Evolutionary conservation across 441 rosid genomes (phyloP).

Genomic region (Pelargonium citronellum): DNA sequence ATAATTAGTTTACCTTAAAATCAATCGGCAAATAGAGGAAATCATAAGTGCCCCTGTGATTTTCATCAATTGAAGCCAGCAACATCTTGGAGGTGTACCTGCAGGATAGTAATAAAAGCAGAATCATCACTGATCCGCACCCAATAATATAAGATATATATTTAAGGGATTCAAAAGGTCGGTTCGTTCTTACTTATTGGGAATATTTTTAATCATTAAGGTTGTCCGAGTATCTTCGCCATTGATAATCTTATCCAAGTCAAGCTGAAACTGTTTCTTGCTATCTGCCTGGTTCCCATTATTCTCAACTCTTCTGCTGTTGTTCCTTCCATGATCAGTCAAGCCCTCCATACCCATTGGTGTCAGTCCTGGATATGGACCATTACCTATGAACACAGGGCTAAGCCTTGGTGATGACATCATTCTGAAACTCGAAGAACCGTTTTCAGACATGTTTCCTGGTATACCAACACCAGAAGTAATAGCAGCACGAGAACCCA

Average conservation of each 20-base stretch:
- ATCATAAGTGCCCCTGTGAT: slow-evolving; percentile 62
- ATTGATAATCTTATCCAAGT: slow-evolving; percentile 57
- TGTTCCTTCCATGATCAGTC: slow-evolving; percentile 44
- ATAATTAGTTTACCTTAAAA: slow-evolving; percentile 44
- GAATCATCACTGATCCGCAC: slow-evolving; percentile 7
- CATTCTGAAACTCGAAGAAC: slow-evolving; percentile 48
- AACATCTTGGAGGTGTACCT: slow-evolving; percentile 86
- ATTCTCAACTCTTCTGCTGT: slow-evolving; percentile 53
- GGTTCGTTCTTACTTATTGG: slow-evolving; percentile 60
- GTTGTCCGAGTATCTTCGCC: slow-evolving; percentile 79
- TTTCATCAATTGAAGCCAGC: slow-evolving; percentile 73
- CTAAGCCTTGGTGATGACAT: slow-evolving; percentile 71
- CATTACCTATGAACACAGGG: slow-evolving; percentile 53
- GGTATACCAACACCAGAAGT: slow-evolving; percentile 42
- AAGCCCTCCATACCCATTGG: slow-evolving; percentile 47
- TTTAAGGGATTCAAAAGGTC: slow-evolving; percentile 6
- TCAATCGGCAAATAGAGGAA: slow-evolving; percentile 75
- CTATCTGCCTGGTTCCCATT: slow-evolving; percentile 58
- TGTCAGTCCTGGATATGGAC: slow-evolving; percentile 45
- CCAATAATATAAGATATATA: neutral
- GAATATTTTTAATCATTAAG: slow-evolving; percentile 77
- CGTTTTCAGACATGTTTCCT: slow-evolving; percentile 43
- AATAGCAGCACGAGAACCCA: slow-evolving; percentile 42
- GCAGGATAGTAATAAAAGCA: slow-evolving; percentile 20
- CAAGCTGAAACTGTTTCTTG: slow-evolving; percentile 71